A percentile compares a stretch with the other conserved stretches of the same genome.
These are phyloP conservation scores for Geoglossum glabrum DNA, from an alignment of 495 filamentous ascomycete species.

Conservation along the genomic window DNA sequence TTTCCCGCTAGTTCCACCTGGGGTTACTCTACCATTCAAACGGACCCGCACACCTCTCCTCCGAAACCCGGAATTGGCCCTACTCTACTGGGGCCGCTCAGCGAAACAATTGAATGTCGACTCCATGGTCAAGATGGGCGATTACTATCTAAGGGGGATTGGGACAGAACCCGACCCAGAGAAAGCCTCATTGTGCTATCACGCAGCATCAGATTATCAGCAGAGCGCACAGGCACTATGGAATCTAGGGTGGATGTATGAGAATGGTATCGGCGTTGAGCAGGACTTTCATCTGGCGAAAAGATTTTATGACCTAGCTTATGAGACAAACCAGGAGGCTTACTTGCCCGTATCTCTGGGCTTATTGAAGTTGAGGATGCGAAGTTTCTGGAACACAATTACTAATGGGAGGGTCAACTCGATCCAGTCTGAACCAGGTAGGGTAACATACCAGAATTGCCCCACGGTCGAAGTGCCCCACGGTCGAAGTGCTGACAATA, in stretches of 20 bases:
- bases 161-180: slow-evolving; percentile 56
- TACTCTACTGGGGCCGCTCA: slow-evolving; percentile 93
- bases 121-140: slow-evolving; percentile 91
- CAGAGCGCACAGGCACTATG: slow-evolving; percentile 89
- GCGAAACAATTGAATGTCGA: slow-evolving; percentile 88
- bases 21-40: background rate
- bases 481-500: background rate
- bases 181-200: slow-evolving; percentile 85
- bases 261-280: slow-evolving; percentile 80
- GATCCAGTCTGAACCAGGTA: slow-evolving; percentile 77
- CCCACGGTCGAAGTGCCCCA: background rate
- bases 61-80: slow-evolving; percentile 51
- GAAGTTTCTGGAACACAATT: slow-evolving; percentile 84
- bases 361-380: slow-evolving; percentile 61
- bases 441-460: slow-evolving; percentile 11
- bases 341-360: slow-evolving; percentile 87
- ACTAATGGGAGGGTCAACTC: slow-evolving; percentile 76
- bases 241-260: slow-evolving; percentile 99
- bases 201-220: slow-evolving; percentile 62
- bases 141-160: slow-evolving; percentile 74
- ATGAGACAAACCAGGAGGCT: slow-evolving; percentile 79
- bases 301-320: slow-evolving; percentile 78
- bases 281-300: slow-evolving; percentile 98
- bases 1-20: slow-evolving; percentile 22
- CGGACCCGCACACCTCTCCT: slow-evolving; percentile 23